Percentiles rank a stretch among this genome's conserved stretches.
Conservation (phyloP, 331 rosid species). For the Ulmus americana region DNA sequence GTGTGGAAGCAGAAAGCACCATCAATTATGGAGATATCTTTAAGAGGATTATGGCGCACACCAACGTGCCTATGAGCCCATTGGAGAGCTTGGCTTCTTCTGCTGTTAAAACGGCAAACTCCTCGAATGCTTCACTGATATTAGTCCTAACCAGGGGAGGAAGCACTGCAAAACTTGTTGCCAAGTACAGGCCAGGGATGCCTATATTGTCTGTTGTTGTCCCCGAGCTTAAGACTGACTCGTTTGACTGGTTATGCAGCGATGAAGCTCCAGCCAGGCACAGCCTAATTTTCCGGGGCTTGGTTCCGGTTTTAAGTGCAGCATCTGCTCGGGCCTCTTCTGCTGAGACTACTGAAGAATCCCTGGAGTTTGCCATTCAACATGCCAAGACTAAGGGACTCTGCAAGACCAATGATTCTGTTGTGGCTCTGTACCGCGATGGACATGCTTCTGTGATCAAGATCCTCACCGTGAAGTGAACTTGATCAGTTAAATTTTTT, state of each 20-base stretch:
- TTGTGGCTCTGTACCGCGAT: slow-evolving; percentile 86
- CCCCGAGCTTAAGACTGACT: slow-evolving; percentile 83
- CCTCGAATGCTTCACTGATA: slow-evolving; percentile 74
- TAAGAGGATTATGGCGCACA: slow-evolving; percentile 90
- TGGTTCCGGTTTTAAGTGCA: slow-evolving; percentile 77
- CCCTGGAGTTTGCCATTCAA: slow-evolving; percentile 70
- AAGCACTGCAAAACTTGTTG: slow-evolving; percentile 90
- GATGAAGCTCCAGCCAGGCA: slow-evolving; percentile 98
- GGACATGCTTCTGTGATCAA: slow-evolving; percentile 86
- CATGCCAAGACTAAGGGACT: slow-evolving; percentile 71
- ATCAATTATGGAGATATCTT: slow-evolving; percentile 77
- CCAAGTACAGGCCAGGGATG: slow-evolving; percentile 94
- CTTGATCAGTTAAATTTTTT: slow-evolving; percentile 2
- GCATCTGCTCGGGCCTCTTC: slow-evolving; percentile 87
- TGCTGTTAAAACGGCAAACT: slow-evolving; percentile 84
- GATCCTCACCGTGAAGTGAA: slow-evolving; percentile 88
- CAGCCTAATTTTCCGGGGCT: slow-evolving; percentile 85
- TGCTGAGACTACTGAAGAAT: slow-evolving; percentile 84
- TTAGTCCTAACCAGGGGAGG: slow-evolving; percentile 95
- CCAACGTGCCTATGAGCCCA: slow-evolving; percentile 95
- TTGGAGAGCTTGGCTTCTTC: slow-evolving; percentile 95
- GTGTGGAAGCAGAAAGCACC: slow-evolving; percentile 91
- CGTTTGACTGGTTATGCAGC: slow-evolving; percentile 93
- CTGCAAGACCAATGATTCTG: slow-evolving; percentile 77
- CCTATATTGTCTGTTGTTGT: slow-evolving; percentile 93